phyloP scores from a whole-genome alignment of 768 basidiomycete genomes.

The Kwoniella bestiolae region DNA sequence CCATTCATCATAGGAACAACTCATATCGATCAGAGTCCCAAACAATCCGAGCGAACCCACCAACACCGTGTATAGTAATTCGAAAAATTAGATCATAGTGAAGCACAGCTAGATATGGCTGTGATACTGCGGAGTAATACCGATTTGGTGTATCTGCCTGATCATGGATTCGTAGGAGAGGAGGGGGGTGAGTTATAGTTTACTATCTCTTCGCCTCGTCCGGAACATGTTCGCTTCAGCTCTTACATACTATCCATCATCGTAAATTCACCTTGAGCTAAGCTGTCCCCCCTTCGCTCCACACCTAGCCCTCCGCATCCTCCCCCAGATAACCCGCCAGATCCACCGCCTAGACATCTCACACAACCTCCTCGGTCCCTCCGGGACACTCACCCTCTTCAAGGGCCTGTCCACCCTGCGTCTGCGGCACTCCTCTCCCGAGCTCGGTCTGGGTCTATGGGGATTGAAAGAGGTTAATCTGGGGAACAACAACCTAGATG shows the following conservation, averaged over 20 bases:
- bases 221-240: too few species aligned
- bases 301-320: conserved; percentile 36
- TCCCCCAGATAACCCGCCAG: conserved; percentile 36
- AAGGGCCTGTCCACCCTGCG: conserved; percentile 39
- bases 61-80: too few species aligned
- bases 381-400: conserved; percentile 36
- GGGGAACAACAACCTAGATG: conserved; percentile 35
- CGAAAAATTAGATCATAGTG: too few species aligned
- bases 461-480: conserved; percentile 47
- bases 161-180: conserved; percentile 49
- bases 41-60: too few species aligned
- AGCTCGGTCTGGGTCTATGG: conserved; percentile 28
- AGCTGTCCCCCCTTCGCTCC: background rate
- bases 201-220: too few species aligned
- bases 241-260: too few species aligned
- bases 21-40: too few species aligned
- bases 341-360: conserved; percentile 48
- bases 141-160: conserved; percentile 46
- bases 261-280: background rate
- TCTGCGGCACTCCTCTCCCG: conserved; percentile 30
- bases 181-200: conserved; percentile 51
- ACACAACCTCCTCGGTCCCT: conserved; percentile 45
- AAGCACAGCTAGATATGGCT: too few species aligned
- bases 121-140: conserved; percentile 39
- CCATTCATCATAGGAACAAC: too few species aligned